Base-by-base conservation (phyloP, 768 basidiomycete genomes). In the Pulveroboletus sp. region DNA sequence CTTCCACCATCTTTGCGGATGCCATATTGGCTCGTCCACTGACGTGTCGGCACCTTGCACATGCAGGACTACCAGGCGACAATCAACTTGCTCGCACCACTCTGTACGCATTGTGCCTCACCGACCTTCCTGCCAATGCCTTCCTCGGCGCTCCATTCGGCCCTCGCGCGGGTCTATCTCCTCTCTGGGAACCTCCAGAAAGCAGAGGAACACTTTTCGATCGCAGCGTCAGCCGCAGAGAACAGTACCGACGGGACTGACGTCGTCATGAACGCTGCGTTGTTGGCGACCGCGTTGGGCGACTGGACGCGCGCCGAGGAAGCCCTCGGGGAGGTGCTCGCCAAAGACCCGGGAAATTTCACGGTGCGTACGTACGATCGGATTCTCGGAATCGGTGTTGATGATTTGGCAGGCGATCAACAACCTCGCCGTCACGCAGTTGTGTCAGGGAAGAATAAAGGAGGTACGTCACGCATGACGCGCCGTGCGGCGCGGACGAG, bases 131-230 rank as follows among this genome's bases (percentile, higher is more conserved):
- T 19, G 6, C 56, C 61, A n/a, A 51, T 56, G 17, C 61, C 69
- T 0, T 80, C 80, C 9, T 74, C 82, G 12, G 73, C 78, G 17
- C 70, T 92, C 9, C 81, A 80, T 42, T 85, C 87, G 10, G 79
- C 86, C 9, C 71, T 90, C 10, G 89, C 76, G 6, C 76, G 89
- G 19, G 78, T 89, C 35, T 85, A 91, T 62, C 76, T 92, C 17
- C 85, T 92, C 59, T 74, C 76, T 5, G 89, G 89, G 4, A 74
- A 88, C 63, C 60, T 90, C 50, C 64, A 65, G 14, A 71, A 73
- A 54, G 89, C 89, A 8, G 67, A 72, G 29, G 64, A 73, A 40
- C 82, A 89, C 58, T 82, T 91, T 58, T 49, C 56, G 14, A 53
- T 52, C 36, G 64, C 58, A 10, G 68, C 71, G 2, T 63, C 68